Percentiles rank a stretch among this genome's conserved stretches.
phyloP scores from a whole-genome alignment of 2,329 filamentous ascomycete species.

The Teratosphaeria viscida region DNA sequence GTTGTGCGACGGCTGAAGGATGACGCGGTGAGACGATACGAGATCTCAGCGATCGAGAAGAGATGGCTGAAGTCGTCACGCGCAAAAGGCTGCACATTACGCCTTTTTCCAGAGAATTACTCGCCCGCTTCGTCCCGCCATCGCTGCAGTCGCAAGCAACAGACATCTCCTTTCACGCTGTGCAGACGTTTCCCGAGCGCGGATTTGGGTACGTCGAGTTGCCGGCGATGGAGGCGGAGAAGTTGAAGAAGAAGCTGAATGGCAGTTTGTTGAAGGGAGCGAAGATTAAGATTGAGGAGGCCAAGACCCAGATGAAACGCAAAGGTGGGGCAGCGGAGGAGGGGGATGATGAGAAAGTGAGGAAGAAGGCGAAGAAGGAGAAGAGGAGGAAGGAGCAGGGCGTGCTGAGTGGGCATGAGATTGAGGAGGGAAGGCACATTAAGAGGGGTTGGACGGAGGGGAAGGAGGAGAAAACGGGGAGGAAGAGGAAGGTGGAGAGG shows the following conservation, averaged over 20 bases:
- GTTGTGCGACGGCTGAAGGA: not conserved
- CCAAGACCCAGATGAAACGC: slow-evolving; percentile 52
- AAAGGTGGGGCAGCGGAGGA: slow-evolving; percentile 20
- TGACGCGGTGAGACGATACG: not conserved
- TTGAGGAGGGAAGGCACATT: slow-evolving; percentile 65
- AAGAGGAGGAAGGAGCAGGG: slow-evolving; percentile 44
- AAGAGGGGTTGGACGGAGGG: slow-evolving; percentile 80
- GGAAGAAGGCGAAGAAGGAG: slow-evolving; percentile 35
- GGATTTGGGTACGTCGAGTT: slow-evolving; percentile 85
- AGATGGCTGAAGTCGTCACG: not conserved
- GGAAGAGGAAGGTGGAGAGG: slow-evolving; percentile 39
- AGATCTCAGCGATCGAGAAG: not conserved
- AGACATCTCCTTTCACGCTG: slow-evolving; percentile 76
- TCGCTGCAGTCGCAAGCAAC: slow-evolving; percentile 55
- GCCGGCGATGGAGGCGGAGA: slow-evolving; percentile 72
- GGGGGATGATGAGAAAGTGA: slow-evolving; percentile 14
- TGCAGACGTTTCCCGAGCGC: slow-evolving; percentile 82
- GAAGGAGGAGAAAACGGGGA: slow-evolving; percentile 21
- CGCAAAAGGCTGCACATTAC: slow-evolving; percentile 68
- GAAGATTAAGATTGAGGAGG: slow-evolving; percentile 77
- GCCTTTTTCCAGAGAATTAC: slow-evolving; percentile 66
- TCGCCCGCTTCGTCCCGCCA: slow-evolving; percentile 60
- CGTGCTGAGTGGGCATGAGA: slow-evolving; percentile 56
- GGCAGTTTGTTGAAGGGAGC: slow-evolving; percentile 72
- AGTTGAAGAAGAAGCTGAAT: slow-evolving; percentile 81